Percentiles rank a stretch among this genome's conserved stretches.
These are phyloP conservation scores for Pyrenochaeta sp. DNA, from an alignment of 2,329 filamentous ascomycete species.

Conservation along the genomic window DNA sequence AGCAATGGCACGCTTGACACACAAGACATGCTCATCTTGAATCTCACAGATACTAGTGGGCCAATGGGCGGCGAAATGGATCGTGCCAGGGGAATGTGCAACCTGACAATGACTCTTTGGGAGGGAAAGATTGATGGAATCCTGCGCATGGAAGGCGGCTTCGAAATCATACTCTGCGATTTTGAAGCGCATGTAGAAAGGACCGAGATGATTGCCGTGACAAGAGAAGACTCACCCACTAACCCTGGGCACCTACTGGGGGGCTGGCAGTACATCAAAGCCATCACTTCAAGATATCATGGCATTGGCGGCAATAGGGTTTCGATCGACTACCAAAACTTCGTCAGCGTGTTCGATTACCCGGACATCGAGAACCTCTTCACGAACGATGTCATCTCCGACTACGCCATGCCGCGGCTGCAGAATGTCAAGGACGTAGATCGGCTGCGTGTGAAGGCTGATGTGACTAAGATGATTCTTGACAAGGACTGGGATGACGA, in stretches of 20 bases:
- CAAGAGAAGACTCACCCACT: background rate
- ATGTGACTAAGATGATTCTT: conserved; percentile 56
- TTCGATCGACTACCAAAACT: conserved; percentile 56
- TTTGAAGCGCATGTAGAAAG: conserved; percentile 57
- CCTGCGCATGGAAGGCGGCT: conserved; percentile 72
- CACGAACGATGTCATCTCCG: conserved; percentile 38
- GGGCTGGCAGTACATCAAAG: conserved; percentile 48
- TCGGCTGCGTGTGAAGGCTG: conserved; percentile 49
- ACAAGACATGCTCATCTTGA: conserved; percentile 68
- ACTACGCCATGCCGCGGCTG: conserved; percentile 49
- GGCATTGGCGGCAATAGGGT: conserved; percentile 56
- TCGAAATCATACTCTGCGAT: conserved; percentile 73
- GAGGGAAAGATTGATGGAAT: conserved; percentile 65
- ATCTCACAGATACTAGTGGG: conserved; percentile 25
- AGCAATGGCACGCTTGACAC: conserved; percentile 71
- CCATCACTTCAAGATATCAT: conserved; percentile 52
- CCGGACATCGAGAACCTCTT: conserved; percentile 49
- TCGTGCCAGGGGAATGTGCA: conserved; percentile 65
- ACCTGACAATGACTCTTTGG: conserved; percentile 60
- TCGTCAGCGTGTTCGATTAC: conserved; percentile 58
- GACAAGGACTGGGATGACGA: conserved; percentile 24
- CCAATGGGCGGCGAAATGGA: conserved; percentile 56
- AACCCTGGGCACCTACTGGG: conserved; percentile 12
- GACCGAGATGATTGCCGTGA: conserved; percentile 19
- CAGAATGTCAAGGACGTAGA: conserved; percentile 39